phyloP scores from a whole-genome alignment of 1,284 basidiomycete species.

The Tilletia setariae region DNA sequence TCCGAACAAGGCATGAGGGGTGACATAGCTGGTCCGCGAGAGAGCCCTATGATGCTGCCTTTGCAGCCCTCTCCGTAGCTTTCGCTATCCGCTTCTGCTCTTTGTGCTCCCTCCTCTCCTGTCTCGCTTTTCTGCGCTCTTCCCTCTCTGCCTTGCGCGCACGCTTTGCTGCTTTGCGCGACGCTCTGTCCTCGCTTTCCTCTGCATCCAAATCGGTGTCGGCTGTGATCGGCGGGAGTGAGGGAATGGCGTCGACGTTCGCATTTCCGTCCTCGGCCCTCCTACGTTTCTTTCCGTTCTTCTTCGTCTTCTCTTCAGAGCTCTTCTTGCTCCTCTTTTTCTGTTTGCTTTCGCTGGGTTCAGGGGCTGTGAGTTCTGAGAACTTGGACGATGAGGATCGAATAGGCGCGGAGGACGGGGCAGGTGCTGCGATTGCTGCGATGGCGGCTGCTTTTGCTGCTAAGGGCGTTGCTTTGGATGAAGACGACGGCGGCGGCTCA shows the following conservation, averaged over 20 bases:
- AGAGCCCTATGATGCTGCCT: background rate
- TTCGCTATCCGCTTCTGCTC: constrained; percentile 2
- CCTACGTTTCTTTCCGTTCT: background rate
- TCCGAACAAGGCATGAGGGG: too few species aligned
- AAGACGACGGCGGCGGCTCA: background rate
- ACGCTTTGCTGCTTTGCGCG: background rate
- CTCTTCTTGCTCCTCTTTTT: constrained; percentile 17
- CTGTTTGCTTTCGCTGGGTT: background rate
- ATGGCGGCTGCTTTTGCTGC: constrained; percentile 14
- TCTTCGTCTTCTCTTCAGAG: background rate
- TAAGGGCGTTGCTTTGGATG: constrained; percentile 1
- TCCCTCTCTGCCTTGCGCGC: constrained; percentile 7
- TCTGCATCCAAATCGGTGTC: too few species aligned
- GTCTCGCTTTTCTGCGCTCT: background rate
- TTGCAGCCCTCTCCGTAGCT: background rate
- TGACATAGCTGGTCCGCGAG: too few species aligned
- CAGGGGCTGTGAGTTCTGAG: background rate
- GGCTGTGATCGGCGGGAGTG: background rate
- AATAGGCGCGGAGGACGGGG: background rate
- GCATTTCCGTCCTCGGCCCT: background rate
- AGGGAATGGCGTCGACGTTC: background rate
- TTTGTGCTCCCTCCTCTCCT: constrained; percentile 5
- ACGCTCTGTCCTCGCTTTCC: background rate
- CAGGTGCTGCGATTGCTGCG: constrained; percentile 3
- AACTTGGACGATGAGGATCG: background rate